Conservation (phyloP, 345 rosid species). For the Salix caprea region DNA sequence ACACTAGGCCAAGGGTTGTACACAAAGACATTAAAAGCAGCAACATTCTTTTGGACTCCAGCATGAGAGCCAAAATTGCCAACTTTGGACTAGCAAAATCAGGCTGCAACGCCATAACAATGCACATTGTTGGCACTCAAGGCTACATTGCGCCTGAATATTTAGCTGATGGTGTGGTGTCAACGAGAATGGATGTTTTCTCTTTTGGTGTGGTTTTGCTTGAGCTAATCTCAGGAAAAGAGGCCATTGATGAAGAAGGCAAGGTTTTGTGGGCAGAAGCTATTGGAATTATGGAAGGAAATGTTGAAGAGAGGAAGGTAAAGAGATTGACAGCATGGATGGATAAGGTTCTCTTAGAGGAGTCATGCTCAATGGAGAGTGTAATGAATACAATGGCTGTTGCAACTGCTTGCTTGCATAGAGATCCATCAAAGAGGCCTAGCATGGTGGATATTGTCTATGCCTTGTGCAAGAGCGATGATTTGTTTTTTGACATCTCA, state of each 20-base stretch:
- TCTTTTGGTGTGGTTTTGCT: constrained; percentile 68
- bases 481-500: constrained; percentile 39
- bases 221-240: constrained; percentile 54
- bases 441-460: constrained; percentile 66
- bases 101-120: constrained; percentile 70
- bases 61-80: constrained; percentile 66
- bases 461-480: constrained; percentile 51
- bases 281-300: constrained; percentile 31
- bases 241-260: constrained; percentile 48
- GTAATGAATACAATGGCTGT: constrained; percentile 42
- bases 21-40: constrained; percentile 69
- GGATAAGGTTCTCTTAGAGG: constrained; percentile 37
- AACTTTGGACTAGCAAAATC: constrained; percentile 72
- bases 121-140: constrained; percentile 74
- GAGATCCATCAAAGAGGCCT: constrained; percentile 52
- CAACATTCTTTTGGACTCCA: constrained; percentile 58
- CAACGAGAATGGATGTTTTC: constrained; percentile 66
- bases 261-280: constrained; percentile 43
- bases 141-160: constrained; percentile 75
- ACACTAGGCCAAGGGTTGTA: constrained; percentile 59
- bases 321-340: constrained; percentile 32
- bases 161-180: constrained; percentile 54
- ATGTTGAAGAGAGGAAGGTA: constrained; percentile 31
- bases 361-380: constrained; percentile 41
- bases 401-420: constrained; percentile 50